Evolutionary conservation across 345 rosid genomes (phyloP).

Genomic region (Eucalyptus sideroxylon): DNA sequence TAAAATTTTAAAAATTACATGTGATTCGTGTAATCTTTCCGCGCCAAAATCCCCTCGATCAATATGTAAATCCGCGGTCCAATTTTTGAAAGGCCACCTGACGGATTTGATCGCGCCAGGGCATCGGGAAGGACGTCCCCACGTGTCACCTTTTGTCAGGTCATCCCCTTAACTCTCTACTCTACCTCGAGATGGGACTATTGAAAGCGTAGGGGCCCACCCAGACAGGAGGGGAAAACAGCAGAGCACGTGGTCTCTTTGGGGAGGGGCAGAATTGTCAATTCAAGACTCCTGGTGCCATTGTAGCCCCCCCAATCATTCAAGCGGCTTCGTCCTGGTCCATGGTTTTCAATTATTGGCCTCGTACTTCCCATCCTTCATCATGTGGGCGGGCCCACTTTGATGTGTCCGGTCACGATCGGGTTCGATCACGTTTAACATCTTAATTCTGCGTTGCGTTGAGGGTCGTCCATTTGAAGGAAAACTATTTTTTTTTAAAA

Average conservation of each 20-base stretch:
- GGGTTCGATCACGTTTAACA: background rate
- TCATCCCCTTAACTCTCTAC: too few species aligned
- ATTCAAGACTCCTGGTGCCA: background rate
- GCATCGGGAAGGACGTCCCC: background rate
- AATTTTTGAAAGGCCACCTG: background rate
- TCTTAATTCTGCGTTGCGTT: background rate
- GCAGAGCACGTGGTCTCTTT: background rate
- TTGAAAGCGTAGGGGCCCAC: background rate
- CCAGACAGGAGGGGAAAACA: background rate
- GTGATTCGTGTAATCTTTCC: too few species aligned
- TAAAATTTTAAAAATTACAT: too few species aligned
- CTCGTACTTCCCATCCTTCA: background rate
- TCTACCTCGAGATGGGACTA: background rate
- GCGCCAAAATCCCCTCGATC: background rate
- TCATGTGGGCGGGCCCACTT: background rate
- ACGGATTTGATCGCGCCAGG: background rate
- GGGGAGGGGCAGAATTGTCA: background rate
- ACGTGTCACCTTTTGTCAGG: background rate
- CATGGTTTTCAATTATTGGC: background rate
- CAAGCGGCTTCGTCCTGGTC: background rate
- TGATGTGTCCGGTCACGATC: background rate
- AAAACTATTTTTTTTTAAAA: accelerated
- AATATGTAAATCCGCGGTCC: background rate
- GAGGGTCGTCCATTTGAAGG: background rate
- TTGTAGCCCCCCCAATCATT: background rate